Percentiles rank a stretch among this genome's conserved stretches.
Conservation (phyloP, 2,329 filamentous ascomycete species). For the Monosporascus ibericus region DNA sequence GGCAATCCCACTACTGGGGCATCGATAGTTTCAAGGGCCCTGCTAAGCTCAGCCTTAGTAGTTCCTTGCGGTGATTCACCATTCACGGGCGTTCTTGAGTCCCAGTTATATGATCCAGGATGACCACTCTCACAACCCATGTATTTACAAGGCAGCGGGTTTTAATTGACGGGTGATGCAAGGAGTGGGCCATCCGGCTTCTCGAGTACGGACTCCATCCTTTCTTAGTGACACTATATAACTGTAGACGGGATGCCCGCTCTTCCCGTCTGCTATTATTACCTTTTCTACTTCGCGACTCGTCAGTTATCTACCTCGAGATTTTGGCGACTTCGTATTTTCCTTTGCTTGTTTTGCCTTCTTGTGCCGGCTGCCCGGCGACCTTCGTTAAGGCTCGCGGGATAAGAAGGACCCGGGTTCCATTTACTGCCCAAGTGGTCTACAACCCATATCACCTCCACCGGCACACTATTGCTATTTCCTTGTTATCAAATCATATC, state of each 20-base stretch:
- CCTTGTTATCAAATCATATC: slow-evolving; percentile 3
- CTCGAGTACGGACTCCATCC: slow-evolving; percentile 5
- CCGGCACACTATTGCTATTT: slow-evolving; percentile 4
- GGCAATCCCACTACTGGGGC: slow-evolving; percentile 9
- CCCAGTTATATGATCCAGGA: slow-evolving; percentile 15
- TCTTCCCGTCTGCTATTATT: slow-evolving; percentile 10
- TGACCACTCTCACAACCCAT: slow-evolving; percentile 20
- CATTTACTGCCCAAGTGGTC: slow-evolving; percentile 4
- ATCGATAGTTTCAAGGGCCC: not conserved
- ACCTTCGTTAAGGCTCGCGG: slow-evolving; percentile 11
- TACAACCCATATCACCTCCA: not conserved
- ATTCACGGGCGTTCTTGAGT: slow-evolving; percentile 15
- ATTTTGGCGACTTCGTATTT: slow-evolving; percentile 12
- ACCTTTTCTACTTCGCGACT: slow-evolving; percentile 13
- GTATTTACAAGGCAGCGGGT: slow-evolving; percentile 27
- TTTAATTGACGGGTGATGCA: slow-evolving; percentile 27
- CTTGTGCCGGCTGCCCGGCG: slow-evolving; percentile 23
- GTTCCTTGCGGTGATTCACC: slow-evolving; percentile 8
- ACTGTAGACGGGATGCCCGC: slow-evolving; percentile 10
- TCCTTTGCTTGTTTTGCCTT: slow-evolving; percentile 5
- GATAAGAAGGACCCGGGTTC: slow-evolving; percentile 7
- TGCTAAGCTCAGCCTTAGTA: slow-evolving; percentile 1
- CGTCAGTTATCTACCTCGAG: slow-evolving; percentile 13
- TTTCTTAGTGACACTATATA: slow-evolving; percentile 24
- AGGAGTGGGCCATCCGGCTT: slow-evolving; percentile 11